These are phyloP conservation scores for Yamadazyma trypodendri DNA, from an alignment of 1,139 yeast species.

Conservation along the genomic window DNA sequence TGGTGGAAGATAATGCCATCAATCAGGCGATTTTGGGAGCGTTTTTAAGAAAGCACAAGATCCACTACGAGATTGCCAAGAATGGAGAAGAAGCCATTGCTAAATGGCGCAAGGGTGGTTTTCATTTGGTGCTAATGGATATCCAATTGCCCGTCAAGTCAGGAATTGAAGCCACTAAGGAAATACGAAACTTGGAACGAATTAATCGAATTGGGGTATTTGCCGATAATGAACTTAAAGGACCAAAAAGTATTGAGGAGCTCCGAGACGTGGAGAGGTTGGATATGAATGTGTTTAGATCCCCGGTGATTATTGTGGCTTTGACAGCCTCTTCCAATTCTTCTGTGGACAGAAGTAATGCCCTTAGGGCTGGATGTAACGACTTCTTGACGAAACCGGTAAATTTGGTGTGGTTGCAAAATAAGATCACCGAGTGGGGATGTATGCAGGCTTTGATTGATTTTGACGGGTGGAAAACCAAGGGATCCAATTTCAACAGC, in stretches of 20 bases:
- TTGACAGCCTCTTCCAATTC: conserved; percentile 84
- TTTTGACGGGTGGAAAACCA: conserved; percentile 85
- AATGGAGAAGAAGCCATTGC: conserved; percentile 93
- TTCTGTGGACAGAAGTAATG: conserved; percentile 84
- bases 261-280: conserved; percentile 41
- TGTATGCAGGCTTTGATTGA: conserved; percentile 97
- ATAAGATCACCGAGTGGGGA: conserved; percentile 95
- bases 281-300: conserved; percentile 63
- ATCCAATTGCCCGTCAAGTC: conserved; percentile 91
- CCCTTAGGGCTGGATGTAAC: conserved; percentile 94
- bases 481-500: conserved; percentile 18
- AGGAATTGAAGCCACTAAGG: conserved; percentile 90
- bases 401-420: conserved; percentile 88
- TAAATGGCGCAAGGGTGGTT: conserved; percentile 90
- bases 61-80: conserved; percentile 81
- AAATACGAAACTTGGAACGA: conserved; percentile 79
- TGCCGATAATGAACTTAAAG: conserved; percentile 43
- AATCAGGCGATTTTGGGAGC: conserved; percentile 92
- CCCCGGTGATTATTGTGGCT: conserved; percentile 96
- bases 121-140: conserved; percentile 91
- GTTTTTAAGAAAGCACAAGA: conserved; percentile 82
- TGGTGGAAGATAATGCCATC: conserved; percentile 94
- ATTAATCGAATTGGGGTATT: conserved; percentile 81
- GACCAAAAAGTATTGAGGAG: conserved; percentile 21
- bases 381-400: conserved; percentile 98